phyloP scores from a whole-genome alignment of 345 rosid genomes.

The Gossypium thurberi region DNA sequence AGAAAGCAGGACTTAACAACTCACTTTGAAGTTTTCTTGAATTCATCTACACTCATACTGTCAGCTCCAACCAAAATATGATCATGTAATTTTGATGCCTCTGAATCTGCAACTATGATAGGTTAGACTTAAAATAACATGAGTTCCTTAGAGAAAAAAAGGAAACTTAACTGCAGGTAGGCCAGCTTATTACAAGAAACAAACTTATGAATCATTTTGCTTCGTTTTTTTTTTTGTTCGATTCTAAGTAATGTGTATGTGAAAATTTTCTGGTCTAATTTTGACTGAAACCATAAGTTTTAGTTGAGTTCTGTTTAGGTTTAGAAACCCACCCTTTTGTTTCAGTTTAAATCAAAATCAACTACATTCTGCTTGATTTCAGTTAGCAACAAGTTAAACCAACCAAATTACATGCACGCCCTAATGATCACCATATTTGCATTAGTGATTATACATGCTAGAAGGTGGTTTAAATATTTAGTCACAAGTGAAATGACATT shows the following conservation, averaged over 20 bases:
- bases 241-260: neutral
- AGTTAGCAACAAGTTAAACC: neutral
- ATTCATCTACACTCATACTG: conserved; percentile 1
- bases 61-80: conserved; percentile 12
- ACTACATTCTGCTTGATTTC: neutral
- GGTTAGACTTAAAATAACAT: neutral
- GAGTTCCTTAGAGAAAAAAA: neutral
- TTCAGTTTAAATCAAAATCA: neutral
- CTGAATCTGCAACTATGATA: conserved; percentile 11
- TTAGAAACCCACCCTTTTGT: neutral
- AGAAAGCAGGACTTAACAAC: conserved; percentile 14
- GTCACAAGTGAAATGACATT: neutral
- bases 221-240: too few relatives aligned
- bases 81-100: conserved; percentile 12
- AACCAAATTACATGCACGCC: neutral
- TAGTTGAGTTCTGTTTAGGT: neutral
- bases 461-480: neutral
- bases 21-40: conserved; percentile 24
- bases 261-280: neutral
- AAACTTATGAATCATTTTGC: too few relatives aligned
- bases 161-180: neutral
- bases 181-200: neutral
- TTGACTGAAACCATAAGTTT: neutral
- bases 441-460: neutral
- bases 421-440: neutral